Base-by-base conservation (phyloP, 1,139 yeast genomes). In the Candida labiduridarum region DNA sequence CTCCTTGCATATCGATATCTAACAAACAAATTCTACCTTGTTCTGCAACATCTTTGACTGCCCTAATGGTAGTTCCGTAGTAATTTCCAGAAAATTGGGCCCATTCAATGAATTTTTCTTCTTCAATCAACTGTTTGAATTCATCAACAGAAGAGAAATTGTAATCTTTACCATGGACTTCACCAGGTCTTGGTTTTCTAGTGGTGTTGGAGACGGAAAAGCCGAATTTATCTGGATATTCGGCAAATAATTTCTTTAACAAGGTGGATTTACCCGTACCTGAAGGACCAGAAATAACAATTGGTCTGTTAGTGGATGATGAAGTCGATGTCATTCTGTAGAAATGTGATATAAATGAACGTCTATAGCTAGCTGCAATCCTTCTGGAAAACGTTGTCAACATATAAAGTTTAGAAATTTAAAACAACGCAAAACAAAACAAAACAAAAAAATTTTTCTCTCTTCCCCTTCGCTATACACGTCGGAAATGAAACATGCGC, bases 1-100 rank as follows among this genome's bases (percentile, higher is more conserved):
- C 99, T 56, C 99, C 99, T 74, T 95, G 98, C 97, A 92, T 91
- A 79, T 94, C 99, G 60, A 94, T 94, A 70, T 94, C 99, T 66
- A 94, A 79, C 57, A 94, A 85, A 74, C 99, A 94, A 49, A 85
- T 85, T 67, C 77, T 82, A 53, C 88, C 88, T 51, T 74, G 61
- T 52, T 74, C 74, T 45, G 85, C 71, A 46, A 89, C 94, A 55
- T 85, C 87, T 62, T 87, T 80, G 51, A 94, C 97, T 30, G 97
- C 85, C 63, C 84, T 86, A 60, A 89, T 78, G 45, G 96, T 79
- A 50, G 99, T 94, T 54, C 99, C 99, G 70, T 94, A 94, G 78
- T 87, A 91, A 79, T 95, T 94, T 46, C 98, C 98, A 9, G 97
- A 89, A 66, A 94, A 94, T 71, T 90, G 95, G 10, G 99, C 99